Evolutionary conservation across 768 basidiomycete species (phyloP).

Genomic region (Russula olivacea): DNA sequence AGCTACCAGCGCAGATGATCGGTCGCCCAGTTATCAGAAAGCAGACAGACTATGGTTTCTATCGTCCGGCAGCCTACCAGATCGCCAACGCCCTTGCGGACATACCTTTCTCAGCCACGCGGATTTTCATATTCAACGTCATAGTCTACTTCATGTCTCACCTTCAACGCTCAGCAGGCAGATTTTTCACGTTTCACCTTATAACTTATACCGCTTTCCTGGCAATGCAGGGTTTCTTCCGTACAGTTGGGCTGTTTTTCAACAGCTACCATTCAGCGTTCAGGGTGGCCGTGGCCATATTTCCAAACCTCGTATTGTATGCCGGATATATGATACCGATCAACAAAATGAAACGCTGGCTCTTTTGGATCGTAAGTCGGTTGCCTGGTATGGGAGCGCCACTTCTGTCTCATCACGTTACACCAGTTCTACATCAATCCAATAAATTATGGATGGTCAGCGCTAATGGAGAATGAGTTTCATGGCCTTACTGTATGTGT

Average conservation of each 20-base stretch:
- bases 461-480: conserved; percentile 84
- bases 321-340: conserved; percentile 66
- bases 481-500: conserved; percentile 40
- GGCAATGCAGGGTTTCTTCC: conserved; percentile 81
- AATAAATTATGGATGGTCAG: conserved; percentile 49
- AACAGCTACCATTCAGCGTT: conserved; percentile 49
- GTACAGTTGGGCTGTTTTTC: conserved; percentile 58
- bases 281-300: conserved; percentile 38
- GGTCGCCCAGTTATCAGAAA: conserved; percentile 74
- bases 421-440: conserved; percentile 79
- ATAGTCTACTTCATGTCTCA: conserved; percentile 66
- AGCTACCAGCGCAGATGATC: conserved; percentile 74
- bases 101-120: conserved; percentile 59
- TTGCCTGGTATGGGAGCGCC: conserved; percentile 23
- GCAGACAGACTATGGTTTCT: conserved; percentile 60
- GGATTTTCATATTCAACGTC: conserved; percentile 57
- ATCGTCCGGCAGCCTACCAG: conserved; percentile 58
- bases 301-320: conserved; percentile 73
- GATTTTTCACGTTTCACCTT: conserved; percentile 58
- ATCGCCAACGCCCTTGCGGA: conserved; percentile 65
- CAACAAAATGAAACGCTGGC: conserved; percentile 69
- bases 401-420: not conserved
- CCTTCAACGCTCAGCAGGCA: conserved; percentile 39
- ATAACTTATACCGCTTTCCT: conserved; percentile 61
- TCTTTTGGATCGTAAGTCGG: conserved; percentile 74